These are phyloP conservation scores for Spinellus fusiger DNA, from an alignment of 192 early-diverging fungal genomes.

Conservation along the genomic window DNA sequence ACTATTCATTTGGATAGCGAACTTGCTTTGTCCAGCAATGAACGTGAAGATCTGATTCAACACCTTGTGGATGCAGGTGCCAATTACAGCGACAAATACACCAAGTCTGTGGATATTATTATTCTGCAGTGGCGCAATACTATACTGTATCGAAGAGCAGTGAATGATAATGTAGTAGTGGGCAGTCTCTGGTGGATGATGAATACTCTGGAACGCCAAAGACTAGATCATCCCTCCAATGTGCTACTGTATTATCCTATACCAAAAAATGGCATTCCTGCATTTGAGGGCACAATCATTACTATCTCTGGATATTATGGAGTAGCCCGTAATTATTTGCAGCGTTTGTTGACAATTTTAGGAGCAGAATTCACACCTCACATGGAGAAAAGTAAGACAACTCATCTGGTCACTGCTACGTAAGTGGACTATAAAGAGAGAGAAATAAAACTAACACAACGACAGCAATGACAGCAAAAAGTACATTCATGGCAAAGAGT, in stretches of 20 bases:
- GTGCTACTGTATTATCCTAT: conserved; percentile 51
- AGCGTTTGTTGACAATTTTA: conserved; percentile 48
- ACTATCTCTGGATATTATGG: conserved; percentile 67
- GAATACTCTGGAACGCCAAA: conserved; percentile 35
- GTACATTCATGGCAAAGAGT: conserved; percentile 51
- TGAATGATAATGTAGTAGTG: conserved; percentile 37
- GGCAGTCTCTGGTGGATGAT: conserved; percentile 47
- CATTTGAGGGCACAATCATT: conserved; percentile 39
- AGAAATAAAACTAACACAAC: background rate
- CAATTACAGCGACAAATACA: background rate
- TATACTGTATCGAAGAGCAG: conserved; percentile 13
- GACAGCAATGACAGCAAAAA: conserved; percentile 59
- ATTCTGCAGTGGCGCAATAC: conserved; percentile 3
- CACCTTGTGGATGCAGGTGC: conserved; percentile 14
- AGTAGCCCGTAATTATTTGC: conserved; percentile 57
- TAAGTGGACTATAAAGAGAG: conserved; percentile 12
- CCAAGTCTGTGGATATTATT: background rate
- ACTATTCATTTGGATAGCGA: background rate
- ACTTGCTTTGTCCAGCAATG: background rate
- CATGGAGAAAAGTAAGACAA: conserved; percentile 55
- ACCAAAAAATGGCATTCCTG: conserved; percentile 39
- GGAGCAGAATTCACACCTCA: conserved; percentile 62
- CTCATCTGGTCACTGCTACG: conserved; percentile 70
- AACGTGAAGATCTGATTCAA: background rate
- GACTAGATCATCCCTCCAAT: conserved; percentile 35